Evolutionary conservation across 805 yeast genomes (phyloP), one percentile per base, ranked within the genome.

Genomic region (Brettanomyces bruxellensis): DNA sequence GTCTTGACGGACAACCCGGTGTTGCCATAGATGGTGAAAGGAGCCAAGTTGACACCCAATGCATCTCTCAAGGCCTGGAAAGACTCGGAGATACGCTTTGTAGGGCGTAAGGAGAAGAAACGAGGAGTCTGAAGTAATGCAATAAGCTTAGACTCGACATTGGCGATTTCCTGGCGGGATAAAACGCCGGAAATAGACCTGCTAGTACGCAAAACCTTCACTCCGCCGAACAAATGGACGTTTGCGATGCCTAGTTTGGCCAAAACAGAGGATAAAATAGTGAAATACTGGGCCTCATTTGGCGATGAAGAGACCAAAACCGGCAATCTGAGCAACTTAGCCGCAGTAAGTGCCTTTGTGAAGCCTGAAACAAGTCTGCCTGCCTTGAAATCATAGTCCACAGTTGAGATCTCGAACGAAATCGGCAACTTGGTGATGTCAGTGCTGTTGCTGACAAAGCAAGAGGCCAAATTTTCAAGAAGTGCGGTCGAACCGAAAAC

Each of bases 211-310:
- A 76, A 60, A 48, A 77, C 81, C 44, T 79, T 73, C 12, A 85
- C 71, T 34, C 96, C 97, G 62, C 90, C 96, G 60, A 83, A 87
- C 51, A 87, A 70, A 63, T 86, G 81, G 47, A 88, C 61, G 12
- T 83, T 73, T 3, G 95, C 85, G 40, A 69, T 55, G 32, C 76
- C 70, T 14, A 89, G 78, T 55, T 79, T 67, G 22, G 90, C 81
- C 52, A 83, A 67, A 44, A 75, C 83, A 39, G 81, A 69, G 43
- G 88, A 73, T 54, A 87, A 70, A 37, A 84, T 65, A 23, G 95
- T 61, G 45, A 81, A 69, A 51, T 78, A 78, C 65, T 86, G 91
- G 45, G 80, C 76, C 61, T 86, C 95, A 36, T 72, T 57, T 25
- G 72, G 68, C 45, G 72, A 64, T 32, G 79, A 71, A 4, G 96